These are phyloP conservation scores for Patellifolia procumbens DNA, from an alignment of 179 eudicot genomes.

Conservation along the genomic window DNA sequence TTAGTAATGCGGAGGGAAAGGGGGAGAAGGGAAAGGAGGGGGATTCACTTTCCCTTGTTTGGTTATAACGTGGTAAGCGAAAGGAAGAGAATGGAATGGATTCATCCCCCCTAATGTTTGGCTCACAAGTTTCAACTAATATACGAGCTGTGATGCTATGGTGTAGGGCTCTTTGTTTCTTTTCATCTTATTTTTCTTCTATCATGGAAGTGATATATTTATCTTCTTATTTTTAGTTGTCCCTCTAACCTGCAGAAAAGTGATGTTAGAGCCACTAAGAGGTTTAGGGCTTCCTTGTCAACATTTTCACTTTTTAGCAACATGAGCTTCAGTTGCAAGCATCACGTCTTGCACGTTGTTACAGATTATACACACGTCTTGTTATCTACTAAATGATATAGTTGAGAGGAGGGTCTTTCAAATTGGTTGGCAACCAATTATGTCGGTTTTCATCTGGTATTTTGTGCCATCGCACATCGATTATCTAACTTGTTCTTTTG, in stretches of 20 bases:
- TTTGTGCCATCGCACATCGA: background rate
- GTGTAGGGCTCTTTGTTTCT: background rate
- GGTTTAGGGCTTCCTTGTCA: background rate
- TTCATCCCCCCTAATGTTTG: no score
- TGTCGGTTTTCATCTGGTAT: background rate
- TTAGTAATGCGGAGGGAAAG: no score
- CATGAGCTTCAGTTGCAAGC: background rate
- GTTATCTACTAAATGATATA: background rate
- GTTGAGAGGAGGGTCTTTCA: background rate
- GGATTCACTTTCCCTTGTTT: no score
- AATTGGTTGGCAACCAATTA: background rate
- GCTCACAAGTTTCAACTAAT: background rate
- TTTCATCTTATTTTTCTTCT: background rate
- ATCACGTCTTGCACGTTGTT: background rate
- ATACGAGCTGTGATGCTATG: background rate
- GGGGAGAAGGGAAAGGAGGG: no score
- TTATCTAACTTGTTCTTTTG: constrained; percentile 4
- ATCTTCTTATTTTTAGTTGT: background rate
- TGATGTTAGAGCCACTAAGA: background rate
- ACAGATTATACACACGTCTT: background rate
- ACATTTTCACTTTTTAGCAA: background rate
- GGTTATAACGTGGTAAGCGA: no score
- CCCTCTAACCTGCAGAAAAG: background rate
- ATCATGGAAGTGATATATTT: background rate
- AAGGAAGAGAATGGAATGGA: no score